Percentiles rank a stretch among this genome's conserved stretches.
Evolutionary conservation across 2,329 filamentous ascomycete species (phyloP).

Genomic region (Alternaria sp.): DNA sequence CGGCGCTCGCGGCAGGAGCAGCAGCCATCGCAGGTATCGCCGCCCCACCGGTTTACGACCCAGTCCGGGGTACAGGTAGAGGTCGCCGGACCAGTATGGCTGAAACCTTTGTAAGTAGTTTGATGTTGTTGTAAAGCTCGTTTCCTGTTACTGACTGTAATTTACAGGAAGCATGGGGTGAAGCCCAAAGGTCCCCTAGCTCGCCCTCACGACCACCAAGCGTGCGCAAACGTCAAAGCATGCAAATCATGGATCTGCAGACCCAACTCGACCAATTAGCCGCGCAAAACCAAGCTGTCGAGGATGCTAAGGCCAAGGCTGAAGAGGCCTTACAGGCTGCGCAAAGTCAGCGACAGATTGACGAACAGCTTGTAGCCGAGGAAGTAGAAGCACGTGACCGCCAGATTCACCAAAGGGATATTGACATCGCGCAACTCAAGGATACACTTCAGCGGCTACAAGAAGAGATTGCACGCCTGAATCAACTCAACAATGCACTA

Average conservation of each 20-base stretch:
- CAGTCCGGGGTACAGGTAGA: constrained; percentile 87
- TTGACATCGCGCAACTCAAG: constrained; percentile 83
- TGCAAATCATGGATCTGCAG: constrained; percentile 93
- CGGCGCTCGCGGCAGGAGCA: constrained; percentile 46
- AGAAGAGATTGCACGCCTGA: constrained; percentile 80
- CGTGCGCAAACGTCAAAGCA: constrained; percentile 95
- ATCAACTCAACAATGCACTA: constrained; percentile 82
- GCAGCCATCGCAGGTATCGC: constrained; percentile 55
- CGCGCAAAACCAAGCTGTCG: constrained; percentile 82
- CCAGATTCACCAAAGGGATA: constrained; percentile 80
- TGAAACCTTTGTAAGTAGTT: constrained; percentile 86
- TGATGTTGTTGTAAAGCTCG: constrained; percentile 11
- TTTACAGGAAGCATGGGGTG: constrained; percentile 87
- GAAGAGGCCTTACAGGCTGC: constrained; percentile 69
- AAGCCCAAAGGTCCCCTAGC: constrained; percentile 86
- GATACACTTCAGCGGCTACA: constrained; percentile 81
- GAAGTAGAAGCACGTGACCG: constrained; percentile 71
- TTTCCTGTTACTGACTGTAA: constrained; percentile 34
- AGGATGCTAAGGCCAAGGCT: constrained; percentile 73
- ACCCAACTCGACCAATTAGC: constrained; percentile 82
- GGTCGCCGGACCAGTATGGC: constrained; percentile 82
- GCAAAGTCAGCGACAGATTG: constrained; percentile 62
- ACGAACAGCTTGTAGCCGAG: constrained; percentile 58
- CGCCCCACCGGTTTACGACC: constrained; percentile 69
- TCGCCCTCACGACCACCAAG: constrained; percentile 94